These are phyloP conservation scores for Penicillium sp. DNA, from an alignment of 2,329 filamentous ascomycete genomes.

Conservation along the genomic window DNA sequence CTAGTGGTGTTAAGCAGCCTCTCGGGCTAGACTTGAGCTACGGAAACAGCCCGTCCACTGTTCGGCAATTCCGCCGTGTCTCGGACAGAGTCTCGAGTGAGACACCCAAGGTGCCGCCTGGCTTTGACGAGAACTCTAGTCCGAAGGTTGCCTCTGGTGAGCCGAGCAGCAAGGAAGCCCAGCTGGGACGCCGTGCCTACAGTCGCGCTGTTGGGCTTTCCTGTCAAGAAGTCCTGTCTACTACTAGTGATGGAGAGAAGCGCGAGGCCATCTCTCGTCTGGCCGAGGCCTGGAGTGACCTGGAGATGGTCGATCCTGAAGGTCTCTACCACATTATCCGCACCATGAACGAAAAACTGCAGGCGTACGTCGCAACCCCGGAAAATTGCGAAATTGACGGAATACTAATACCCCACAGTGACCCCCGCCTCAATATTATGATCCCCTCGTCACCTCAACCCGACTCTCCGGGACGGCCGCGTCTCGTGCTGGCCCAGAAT, in stretches of 20 bases:
- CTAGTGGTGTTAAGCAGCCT: constrained; percentile 62
- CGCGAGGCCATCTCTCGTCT: constrained; percentile 77
- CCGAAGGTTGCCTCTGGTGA: constrained; percentile 35
- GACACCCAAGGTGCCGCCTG: constrained; percentile 23
- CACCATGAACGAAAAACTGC: constrained; percentile 67
- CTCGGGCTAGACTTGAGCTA: constrained; percentile 87
- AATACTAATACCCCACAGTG: constrained; percentile 20
- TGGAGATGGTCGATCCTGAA: constrained; percentile 85
- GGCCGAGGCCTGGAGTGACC: constrained; percentile 75
- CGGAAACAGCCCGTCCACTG: constrained; percentile 86
- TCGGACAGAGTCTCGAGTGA: constrained; percentile 57
- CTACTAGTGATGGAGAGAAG: constrained; percentile 64
- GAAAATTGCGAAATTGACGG: neutral
- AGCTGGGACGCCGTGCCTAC: constrained; percentile 76
- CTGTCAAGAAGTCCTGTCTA: constrained; percentile 80
- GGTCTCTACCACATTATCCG: constrained; percentile 81
- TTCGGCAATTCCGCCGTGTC: constrained; percentile 83
- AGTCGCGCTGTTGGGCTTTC: constrained; percentile 74
- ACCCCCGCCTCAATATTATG: constrained; percentile 38
- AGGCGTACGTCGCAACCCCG: constrained; percentile 35
- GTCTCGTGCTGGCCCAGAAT: constrained; percentile 70
- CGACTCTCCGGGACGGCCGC: constrained; percentile 49
- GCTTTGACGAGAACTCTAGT: constrained; percentile 39
- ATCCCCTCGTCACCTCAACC: constrained; percentile 36
- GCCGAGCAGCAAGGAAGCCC: constrained; percentile 65